These are phyloP conservation scores for Murraya paniculata DNA, from an alignment of 345 rosid genomes.

Conservation along the genomic window DNA sequence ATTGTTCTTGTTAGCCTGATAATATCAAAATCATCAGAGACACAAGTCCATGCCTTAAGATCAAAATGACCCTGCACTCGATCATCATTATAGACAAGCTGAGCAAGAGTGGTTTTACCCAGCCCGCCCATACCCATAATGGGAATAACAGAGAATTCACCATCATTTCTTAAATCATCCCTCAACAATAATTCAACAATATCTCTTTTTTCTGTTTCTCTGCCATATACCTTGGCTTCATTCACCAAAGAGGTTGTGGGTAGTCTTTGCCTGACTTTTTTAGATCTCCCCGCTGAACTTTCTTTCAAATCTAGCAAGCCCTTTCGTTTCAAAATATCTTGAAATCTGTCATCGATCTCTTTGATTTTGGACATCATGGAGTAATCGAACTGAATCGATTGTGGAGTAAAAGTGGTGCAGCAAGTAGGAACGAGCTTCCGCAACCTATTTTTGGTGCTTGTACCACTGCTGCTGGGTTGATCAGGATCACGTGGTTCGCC, in stretches of 20 bases:
- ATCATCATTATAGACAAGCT: conserved; percentile 14
- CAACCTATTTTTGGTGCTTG: no score
- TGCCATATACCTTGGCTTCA: conserved; percentile 20
- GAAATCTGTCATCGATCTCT: conserved; percentile 1
- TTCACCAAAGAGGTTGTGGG: conserved; percentile 8
- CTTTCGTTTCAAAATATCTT: background rate
- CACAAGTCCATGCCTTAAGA: conserved; percentile 13
- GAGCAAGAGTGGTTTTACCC: conserved; percentile 26
- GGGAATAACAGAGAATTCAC: conserved; percentile 5
- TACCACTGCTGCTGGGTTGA: no score
- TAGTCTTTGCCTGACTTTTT: background rate
- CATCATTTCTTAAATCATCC: background rate
- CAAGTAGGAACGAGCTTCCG: background rate
- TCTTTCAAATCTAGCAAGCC: background rate
- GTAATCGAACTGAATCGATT: background rate
- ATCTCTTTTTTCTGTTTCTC: conserved; percentile 11
- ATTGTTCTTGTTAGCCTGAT: background rate
- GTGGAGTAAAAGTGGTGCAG: background rate
- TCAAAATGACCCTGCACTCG: background rate
- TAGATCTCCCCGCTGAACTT: background rate
- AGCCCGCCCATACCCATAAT: conserved; percentile 23
- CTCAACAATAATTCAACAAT: background rate
- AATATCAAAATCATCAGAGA: conserved; percentile 7
- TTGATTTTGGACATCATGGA: background rate
- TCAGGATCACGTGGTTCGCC: no score